phyloP scores from a whole-genome alignment of 164 flowering plant genomes.

The Malania oleifera region DNA sequence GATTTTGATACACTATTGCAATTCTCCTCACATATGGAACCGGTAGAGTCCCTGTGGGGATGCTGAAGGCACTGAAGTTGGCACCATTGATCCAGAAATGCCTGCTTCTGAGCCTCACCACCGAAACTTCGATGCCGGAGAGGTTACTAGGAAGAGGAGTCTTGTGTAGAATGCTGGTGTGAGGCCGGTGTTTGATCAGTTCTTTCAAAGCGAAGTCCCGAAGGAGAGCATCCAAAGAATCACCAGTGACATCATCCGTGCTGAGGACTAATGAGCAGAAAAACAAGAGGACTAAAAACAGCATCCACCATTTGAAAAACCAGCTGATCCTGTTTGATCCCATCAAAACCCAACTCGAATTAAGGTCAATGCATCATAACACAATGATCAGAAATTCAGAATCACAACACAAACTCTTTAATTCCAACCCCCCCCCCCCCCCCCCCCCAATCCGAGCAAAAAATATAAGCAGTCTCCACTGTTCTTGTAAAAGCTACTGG shows the following conservation, averaged over 20 bases:
- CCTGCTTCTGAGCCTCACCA: constrained; percentile 41
- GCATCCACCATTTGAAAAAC: no score
- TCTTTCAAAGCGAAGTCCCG: constrained; percentile 35
- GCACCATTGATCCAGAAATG: constrained; percentile 53
- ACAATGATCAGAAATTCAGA: no score
- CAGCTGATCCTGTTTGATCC: no score
- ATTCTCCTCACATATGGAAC: constrained; percentile 48
- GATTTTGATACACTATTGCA: constrained; percentile 45
- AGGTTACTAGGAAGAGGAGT: constrained; percentile 40
- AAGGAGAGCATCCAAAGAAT: constrained; percentile 36
- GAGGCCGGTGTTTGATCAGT: constrained; percentile 26
- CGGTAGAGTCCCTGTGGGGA: constrained; percentile 45
- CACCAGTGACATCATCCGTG: constrained; percentile 9
- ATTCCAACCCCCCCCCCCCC: no score
- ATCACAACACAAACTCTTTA: no score
- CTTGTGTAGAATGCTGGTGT: constrained; percentile 35
- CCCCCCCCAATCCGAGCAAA: no score
- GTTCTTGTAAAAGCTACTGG: no score
- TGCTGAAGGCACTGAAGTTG: constrained; percentile 38
- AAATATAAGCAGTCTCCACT: no score
- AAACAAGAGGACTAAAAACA: no score
- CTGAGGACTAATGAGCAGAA: no score
- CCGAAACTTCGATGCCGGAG: constrained; percentile 43
- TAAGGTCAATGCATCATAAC: no score
- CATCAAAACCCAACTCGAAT: no score